Evolutionary conservation across 345 rosid genomes (phyloP).

Genomic region (Cardamine chenopodiifolia): DNA sequence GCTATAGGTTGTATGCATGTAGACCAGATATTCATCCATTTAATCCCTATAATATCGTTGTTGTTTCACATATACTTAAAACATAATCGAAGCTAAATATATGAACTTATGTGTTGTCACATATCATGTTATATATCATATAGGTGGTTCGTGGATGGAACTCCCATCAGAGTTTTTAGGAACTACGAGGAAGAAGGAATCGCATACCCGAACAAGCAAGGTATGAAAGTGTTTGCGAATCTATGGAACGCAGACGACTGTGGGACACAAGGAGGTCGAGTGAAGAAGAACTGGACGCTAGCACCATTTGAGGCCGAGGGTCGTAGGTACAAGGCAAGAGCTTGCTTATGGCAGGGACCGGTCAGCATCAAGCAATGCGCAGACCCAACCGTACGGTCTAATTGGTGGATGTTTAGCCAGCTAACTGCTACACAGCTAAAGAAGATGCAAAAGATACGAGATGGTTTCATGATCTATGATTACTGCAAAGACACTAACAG

Average conservation of each 20-base stretch:
- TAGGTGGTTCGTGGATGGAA: constrained; percentile 66
- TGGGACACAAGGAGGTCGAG: constrained; percentile 79
- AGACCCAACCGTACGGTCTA: constrained; percentile 38
- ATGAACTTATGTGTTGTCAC: not conserved
- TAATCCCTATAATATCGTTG: not conserved
- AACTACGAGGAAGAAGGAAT: constrained; percentile 61
- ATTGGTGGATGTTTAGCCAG: constrained; percentile 70
- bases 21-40: not conserved
- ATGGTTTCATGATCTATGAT: constrained; percentile 64
- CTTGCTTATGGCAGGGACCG: constrained; percentile 67
- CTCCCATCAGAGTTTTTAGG: constrained; percentile 61
- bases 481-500: constrained; percentile 66
- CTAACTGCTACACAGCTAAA: constrained; percentile 46
- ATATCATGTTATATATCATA: constrained; percentile 16
- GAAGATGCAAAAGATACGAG: constrained; percentile 56
- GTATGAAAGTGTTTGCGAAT: constrained; percentile 66
- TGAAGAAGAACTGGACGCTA: constrained; percentile 59
- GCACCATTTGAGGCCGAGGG: constrained; percentile 63
- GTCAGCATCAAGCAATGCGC: constrained; percentile 57
- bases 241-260: constrained; percentile 78
- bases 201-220: constrained; percentile 74
- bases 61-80: not conserved
- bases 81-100: not conserved
- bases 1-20: not conserved
- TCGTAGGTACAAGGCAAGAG: constrained; percentile 55